Base-by-base conservation (phyloP, 306 rosid genomes). In the Acacia acuminata region DNA sequence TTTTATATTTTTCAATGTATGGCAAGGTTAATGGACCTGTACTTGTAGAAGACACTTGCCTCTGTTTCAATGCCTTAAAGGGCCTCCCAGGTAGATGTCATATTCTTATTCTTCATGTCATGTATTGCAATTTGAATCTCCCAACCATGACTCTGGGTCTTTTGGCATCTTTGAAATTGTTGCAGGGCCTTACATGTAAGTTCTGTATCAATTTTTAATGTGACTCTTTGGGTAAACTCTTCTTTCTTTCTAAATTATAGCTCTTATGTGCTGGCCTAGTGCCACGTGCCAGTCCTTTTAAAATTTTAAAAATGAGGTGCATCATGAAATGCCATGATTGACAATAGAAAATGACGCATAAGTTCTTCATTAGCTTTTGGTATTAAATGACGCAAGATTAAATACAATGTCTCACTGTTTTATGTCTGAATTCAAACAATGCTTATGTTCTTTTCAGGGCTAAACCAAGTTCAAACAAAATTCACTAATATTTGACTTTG, bases 141-240 rank as follows among this genome's bases (percentile, higher is more conserved):
- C 66, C 36, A 71, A 61, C n/a, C 72, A 77, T 81, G 77, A 76
- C 50, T 22, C 67, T 84, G 34, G 34, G 32, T 69, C 72, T 83
- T 44, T 80, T 83, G 81, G 44, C 42, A 73, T 82, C 70, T 82
- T 87, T 51, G 53, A 75, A 83, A 74, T 58, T 80, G 77, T 82
- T 90, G 82, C 99, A 95, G 99, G 99, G 78, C 99, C 99, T 17
- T 95, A 93, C 92, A 90, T 95, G 99, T 95, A 91, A 95, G 98
- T 93, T 86, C 79, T 58, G 56, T 80, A 80, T 76, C 71, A 34
- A 32, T 67, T 77, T 73, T 75, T 17, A 19, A 55, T 76, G 88
- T 72, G 71, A 36, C 32, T 73, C 40, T 82, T 47, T 82, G 77
- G 90, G 90, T 90, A 83, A 64, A 81, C 61, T 44, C 71, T 71